phyloP scores from a whole-genome alignment of 2,329 filamentous ascomycete genomes.

The Emmonsiellopsis sp. region DNA sequence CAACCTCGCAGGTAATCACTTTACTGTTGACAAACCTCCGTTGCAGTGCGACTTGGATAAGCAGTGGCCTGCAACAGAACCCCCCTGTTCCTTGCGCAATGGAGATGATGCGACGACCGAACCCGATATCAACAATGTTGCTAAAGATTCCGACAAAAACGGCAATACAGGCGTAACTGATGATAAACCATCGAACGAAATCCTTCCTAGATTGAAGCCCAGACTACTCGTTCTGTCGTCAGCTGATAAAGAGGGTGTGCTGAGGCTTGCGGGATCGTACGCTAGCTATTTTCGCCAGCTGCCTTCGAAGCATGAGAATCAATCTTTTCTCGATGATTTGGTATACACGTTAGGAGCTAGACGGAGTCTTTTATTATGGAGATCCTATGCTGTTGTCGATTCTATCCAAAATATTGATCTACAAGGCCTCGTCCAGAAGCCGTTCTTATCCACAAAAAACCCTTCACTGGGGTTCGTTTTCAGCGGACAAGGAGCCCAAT shows the following conservation, averaged over 20 bases:
- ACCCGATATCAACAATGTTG: not conserved
- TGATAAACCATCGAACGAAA: not conserved
- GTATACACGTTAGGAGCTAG: slow-evolving; percentile 9
- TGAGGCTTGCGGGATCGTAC: slow-evolving; percentile 24
- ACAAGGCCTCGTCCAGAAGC: not conserved
- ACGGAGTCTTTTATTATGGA: slow-evolving; percentile 6
- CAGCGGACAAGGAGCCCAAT: slow-evolving; percentile 12
- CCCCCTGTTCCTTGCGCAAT: not conserved
- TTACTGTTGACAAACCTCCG: slow-evolving; percentile 1
- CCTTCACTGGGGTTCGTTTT: slow-evolving; percentile 7
- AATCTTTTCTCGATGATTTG: slow-evolving; percentile 3
- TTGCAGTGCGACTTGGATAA: not conserved
- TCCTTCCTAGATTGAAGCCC: not conserved
- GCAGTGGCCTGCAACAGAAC: not conserved
- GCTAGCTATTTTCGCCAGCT: not conserved
- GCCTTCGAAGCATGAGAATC: not conserved
- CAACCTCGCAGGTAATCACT: slow-evolving; percentile 1
- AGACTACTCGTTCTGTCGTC: slow-evolving; percentile 8
- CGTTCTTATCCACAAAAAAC: not conserved
- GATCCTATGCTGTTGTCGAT: not conserved
- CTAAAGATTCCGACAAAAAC: not conserved
- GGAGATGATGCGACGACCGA: not conserved
- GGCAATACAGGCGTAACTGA: not conserved
- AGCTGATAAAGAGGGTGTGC: slow-evolving; percentile 20
- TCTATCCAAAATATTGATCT: not conserved